Conservation (phyloP, 345 rosid species). For the Lagerstroemia speciosa region DNA sequence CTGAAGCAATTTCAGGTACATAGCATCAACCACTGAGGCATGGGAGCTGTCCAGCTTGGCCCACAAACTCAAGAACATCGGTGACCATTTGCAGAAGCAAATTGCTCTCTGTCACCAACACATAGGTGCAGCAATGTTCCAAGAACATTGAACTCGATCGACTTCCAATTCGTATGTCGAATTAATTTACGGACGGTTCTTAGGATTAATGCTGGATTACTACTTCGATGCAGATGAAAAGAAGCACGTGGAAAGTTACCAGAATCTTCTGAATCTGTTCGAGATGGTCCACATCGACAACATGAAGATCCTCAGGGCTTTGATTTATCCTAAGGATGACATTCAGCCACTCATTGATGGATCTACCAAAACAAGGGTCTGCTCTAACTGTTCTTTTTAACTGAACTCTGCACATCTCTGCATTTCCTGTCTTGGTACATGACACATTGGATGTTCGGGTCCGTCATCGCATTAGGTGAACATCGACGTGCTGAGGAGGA, state of each 20-base stretch:
- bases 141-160: neutral
- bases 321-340: conserved; percentile 61
- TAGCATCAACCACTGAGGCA: too few species aligned
- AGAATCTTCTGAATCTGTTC: conserved; percentile 35
- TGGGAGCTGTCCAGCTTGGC: conserved; percentile 61
- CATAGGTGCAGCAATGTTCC: conserved; percentile 37
- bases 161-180: too few species aligned
- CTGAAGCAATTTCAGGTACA: conserved; percentile 25
- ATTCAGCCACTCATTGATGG: conserved; percentile 61
- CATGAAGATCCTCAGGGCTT: conserved; percentile 74
- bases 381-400: neutral
- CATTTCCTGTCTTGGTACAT: neutral
- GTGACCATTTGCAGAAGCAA: conserved; percentile 55
- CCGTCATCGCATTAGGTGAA: conserved; percentile 31
- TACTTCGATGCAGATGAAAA: conserved; percentile 40
- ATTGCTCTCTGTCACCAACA: conserved; percentile 37
- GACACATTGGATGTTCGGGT: neutral
- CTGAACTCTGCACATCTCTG: too few species aligned
- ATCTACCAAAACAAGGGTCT: conserved; percentile 55
- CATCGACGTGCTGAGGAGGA: conserved; percentile 72
- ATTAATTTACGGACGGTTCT: too few species aligned
- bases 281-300: conserved; percentile 68
- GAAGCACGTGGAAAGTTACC: conserved; percentile 45
- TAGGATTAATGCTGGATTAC: too few species aligned
- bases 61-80: conserved; percentile 65